Conservation (phyloP, 805 yeast genomes). For the Starmerella kuoi region DNA sequence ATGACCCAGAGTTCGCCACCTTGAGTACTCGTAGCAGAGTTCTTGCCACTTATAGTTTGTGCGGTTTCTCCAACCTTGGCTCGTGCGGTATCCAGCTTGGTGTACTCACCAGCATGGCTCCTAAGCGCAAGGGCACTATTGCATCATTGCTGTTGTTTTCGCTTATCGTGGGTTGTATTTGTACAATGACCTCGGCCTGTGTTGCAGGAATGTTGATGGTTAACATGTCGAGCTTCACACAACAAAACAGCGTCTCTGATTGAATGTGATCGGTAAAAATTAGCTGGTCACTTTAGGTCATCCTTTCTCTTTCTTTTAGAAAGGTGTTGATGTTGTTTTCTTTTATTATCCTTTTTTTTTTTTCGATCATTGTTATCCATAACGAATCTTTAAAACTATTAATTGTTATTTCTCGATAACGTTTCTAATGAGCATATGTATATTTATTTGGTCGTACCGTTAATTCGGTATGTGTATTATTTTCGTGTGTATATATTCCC, state of each 20-base stretch:
- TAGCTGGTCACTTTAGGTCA: not conserved
- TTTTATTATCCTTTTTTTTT: too few species aligned
- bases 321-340: too few species aligned
- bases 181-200: conserved; percentile 45
- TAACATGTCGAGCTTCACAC: conserved; percentile 30
- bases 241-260: not conserved
- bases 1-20: conserved; percentile 33
- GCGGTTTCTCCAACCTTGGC: conserved; percentile 54
- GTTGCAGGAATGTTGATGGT: conserved; percentile 54
- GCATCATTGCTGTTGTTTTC: conserved; percentile 38
- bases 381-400: too few species aligned
- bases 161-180: conserved; percentile 40
- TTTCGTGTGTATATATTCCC: too few species aligned
- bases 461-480: too few species aligned
- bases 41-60: conserved; percentile 48
- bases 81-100: conserved; percentile 51
- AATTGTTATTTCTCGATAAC: too few species aligned
- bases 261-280: too few species aligned
- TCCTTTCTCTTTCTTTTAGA: too few species aligned
- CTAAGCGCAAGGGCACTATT: conserved; percentile 38
- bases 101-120: conserved; percentile 46
- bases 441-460: too few species aligned
- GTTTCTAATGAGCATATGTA: too few species aligned
- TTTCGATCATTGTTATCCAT: too few species aligned
- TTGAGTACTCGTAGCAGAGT: conserved; percentile 42